Conservation (phyloP, 2,329 filamentous ascomycete genomes). For the Pleomassaria siparia region DNA sequence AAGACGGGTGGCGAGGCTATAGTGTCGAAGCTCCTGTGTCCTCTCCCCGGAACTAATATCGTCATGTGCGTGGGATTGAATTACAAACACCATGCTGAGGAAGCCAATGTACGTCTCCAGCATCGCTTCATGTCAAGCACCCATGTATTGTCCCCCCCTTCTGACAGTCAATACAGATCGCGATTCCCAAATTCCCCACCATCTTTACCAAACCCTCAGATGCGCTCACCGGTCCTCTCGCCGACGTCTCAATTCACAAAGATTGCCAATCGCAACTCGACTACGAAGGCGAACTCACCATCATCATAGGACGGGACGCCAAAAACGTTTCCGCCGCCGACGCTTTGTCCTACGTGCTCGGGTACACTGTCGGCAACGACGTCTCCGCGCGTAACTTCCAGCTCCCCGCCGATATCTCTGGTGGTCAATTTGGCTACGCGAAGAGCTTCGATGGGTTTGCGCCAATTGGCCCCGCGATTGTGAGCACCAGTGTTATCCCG, state of each 20-base stretch:
- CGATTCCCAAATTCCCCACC: conserved; percentile 33
- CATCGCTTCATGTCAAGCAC: conserved; percentile 3
- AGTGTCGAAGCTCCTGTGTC: conserved; percentile 34
- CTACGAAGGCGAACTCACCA: conserved; percentile 43
- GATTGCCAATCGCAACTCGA: conserved; percentile 37
- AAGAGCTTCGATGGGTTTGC: conserved; percentile 51
- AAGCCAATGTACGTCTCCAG: conserved; percentile 27
- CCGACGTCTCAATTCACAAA: conserved; percentile 31
- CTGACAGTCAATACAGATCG: conserved; percentile 15
- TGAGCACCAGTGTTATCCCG: conserved; percentile 30
- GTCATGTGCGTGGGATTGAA: conserved; percentile 40
- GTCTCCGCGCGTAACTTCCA: conserved; percentile 62
- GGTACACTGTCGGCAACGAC: conserved; percentile 66
- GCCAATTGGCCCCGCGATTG: conserved; percentile 48
- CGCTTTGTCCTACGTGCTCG: conserved; percentile 62
- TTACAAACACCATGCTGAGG: conserved; percentile 37
- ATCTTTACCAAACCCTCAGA: conserved; percentile 42
- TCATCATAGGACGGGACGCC: conserved; percentile 35
- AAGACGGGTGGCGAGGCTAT: conserved; percentile 28
- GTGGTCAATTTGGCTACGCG: conserved; percentile 45
- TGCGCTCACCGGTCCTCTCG: conserved; percentile 36
- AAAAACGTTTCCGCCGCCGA: conserved; percentile 52
- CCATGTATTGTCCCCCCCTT: no score
- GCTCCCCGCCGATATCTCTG: conserved; percentile 31
- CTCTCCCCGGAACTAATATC: conserved; percentile 31